Percentiles rank a stretch among this genome's conserved stretches.
These are phyloP conservation scores for Candida silvatica DNA, from an alignment of 805 yeast species.

Conservation along the genomic window DNA sequence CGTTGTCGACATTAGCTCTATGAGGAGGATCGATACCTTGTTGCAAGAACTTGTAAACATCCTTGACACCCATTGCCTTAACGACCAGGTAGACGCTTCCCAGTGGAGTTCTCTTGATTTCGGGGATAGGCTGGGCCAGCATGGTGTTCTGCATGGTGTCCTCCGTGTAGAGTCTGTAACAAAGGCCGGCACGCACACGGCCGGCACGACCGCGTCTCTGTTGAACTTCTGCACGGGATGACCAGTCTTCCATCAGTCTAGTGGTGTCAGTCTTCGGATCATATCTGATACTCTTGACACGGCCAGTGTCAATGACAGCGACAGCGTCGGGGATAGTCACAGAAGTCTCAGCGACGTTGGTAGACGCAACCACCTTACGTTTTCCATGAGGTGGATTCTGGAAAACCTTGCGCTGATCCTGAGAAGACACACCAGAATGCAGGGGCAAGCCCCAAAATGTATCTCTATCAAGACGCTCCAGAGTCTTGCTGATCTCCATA, in stretches of 20 bases:
- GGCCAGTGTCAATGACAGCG: slow-evolving; percentile 82
- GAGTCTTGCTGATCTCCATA: slow-evolving; percentile 69
- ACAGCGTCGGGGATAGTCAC: slow-evolving; percentile 94
- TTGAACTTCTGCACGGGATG: slow-evolving; percentile 79
- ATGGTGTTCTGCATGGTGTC: slow-evolving; percentile 47
- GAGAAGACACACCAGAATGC: slow-evolving; percentile 80
- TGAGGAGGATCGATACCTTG: slow-evolving; percentile 82
- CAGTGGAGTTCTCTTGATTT: slow-evolving; percentile 73
- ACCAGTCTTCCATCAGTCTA: slow-evolving; percentile 71
- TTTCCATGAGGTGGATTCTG: slow-evolving; percentile 38
- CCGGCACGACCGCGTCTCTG: slow-evolving; percentile 99
- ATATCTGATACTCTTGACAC: slow-evolving; percentile 70
- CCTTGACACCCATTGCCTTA: slow-evolving; percentile 77
- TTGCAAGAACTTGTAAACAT: slow-evolving; percentile 61
- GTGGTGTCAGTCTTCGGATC: slow-evolving; percentile 64
- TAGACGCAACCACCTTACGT: slow-evolving; percentile 79
- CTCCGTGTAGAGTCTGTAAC: slow-evolving; percentile 71
- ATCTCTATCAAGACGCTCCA: slow-evolving; percentile 26
- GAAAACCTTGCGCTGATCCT: slow-evolving; percentile 77
- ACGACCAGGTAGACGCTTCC: slow-evolving; percentile 79
- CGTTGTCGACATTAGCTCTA: slow-evolving; percentile 37
- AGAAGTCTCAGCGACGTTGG: slow-evolving; percentile 96
- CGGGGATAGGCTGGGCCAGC: slow-evolving; percentile 77
- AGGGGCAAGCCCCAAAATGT: slow-evolving; percentile 54
- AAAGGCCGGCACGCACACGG: slow-evolving; percentile 75